Evolutionary conservation across 768 basidiomycete genomes (phyloP), one percentile per base, ranked within the genome.

Genomic region (Calvatia gigantea): DNA sequence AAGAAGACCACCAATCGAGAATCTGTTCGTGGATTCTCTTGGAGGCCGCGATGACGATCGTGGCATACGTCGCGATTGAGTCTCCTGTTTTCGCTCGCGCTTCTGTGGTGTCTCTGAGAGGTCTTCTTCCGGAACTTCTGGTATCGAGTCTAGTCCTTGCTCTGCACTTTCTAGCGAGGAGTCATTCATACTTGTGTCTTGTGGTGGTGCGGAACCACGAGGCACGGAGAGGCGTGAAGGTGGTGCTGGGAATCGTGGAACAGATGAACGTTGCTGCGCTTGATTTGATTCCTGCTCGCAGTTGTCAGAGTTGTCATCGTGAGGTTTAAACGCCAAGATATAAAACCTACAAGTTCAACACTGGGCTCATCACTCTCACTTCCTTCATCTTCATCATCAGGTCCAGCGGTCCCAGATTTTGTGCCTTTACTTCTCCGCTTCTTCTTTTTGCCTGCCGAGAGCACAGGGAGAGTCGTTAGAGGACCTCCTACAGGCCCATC

Each of bases 401-500:
- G 75, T 11, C 69, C 79, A 14, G 65, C 75, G 17, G 66, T 65
- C 33, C 75, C 76, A 2, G 65, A 72, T 61, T 77, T 83, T 51
- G 72, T 70, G 7, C 73, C 77, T 61, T 62, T 79, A 47, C 65
- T 74, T 60, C 68, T 77, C 64, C 74, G 83, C 67, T 77, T 85
- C 70, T 76, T 80, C 62, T 75, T 78, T 61, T 85, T 91, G 58
- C 86, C 85, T 56, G 85, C 81, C 12, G 77, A 75, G 19, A 87
- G 77, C 45, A 85, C 78, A 7, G 89, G 89, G 2, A 91, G 73
- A n/a, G 79, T 80, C 14, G 82, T 84, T 60, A 89, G 67, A 21
- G 79, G 80, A 3, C 84, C 86, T 6, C 79, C 81, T 6, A 73
- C 67, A 19, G 73, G 66, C 28, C 80, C 80, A 55, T 75, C 77